Evolutionary conservation across 179 eudicot species (phyloP).

Genomic region (Vitellaria paradoxa): DNA sequence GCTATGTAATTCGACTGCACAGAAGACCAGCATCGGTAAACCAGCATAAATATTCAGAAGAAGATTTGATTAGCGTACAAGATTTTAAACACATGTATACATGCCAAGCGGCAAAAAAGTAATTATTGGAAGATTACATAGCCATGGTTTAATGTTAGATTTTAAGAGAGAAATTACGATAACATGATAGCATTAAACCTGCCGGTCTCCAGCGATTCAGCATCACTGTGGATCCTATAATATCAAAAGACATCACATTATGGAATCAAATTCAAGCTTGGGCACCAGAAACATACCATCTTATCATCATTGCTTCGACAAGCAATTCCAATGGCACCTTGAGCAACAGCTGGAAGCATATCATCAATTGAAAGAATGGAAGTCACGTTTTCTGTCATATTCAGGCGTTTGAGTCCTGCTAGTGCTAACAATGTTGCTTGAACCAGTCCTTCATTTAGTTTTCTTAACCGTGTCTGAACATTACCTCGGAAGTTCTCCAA

Average conservation of each 20-base stretch:
- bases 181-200: no score
- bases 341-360: slow-evolving; percentile 99
- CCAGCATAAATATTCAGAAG: not conserved
- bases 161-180: no score
- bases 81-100: no score
- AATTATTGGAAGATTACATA: no score
- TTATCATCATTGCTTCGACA: slow-evolving; percentile 79
- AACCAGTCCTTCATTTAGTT: slow-evolving; percentile 72
- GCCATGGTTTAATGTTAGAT: no score
- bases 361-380: slow-evolving; percentile 79
- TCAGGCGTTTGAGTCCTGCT: slow-evolving; percentile 86
- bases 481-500: slow-evolving; percentile 92
- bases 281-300: slow-evolving; percentile 46
- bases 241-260: no score
- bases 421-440: slow-evolving; percentile 89
- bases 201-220: no score
- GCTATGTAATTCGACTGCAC: slow-evolving; percentile 67
- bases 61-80: no score
- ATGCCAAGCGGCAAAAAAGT: no score
- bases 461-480: slow-evolving; percentile 84
- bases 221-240: no score
- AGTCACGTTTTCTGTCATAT: slow-evolving; percentile 80
- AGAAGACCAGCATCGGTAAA: not conserved
- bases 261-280: no score
- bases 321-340: slow-evolving; percentile 97